phyloP scores from a whole-genome alignment of 192 early-diverging fungal genomes.

The Coemansia sp. region DNA sequence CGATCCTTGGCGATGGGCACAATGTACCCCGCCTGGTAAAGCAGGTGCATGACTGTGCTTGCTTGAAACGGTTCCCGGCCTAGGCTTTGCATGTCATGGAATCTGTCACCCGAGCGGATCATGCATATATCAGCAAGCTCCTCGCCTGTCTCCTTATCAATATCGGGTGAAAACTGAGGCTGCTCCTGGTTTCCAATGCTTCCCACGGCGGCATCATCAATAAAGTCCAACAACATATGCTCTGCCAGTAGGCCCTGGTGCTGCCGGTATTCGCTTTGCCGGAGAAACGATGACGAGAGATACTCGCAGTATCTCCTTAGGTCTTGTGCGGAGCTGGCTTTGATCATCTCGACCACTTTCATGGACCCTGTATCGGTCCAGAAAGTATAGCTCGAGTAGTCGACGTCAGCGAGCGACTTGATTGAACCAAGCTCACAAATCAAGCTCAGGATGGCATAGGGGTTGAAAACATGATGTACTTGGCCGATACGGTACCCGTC shows the following conservation, averaged over 20 bases:
- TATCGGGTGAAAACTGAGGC: not conserved
- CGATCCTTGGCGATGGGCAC: not conserved
- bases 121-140: slow-evolving; percentile 1
- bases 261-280: not conserved
- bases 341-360: not conserved
- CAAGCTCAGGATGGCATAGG: not conserved
- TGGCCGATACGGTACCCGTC: slow-evolving; percentile 8
- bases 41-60: not conserved
- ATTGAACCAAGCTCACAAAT: not conserved
- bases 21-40: slow-evolving; percentile 13
- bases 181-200: not conserved
- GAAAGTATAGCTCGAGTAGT: not conserved
- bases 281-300: not conserved
- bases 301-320: not conserved
- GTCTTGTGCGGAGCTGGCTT: not conserved
- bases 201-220: not conserved
- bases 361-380: not conserved
- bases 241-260: not conserved
- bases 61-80: not conserved
- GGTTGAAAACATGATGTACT: not conserved
- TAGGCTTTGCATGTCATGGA: not conserved
- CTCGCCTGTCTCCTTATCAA: not conserved
- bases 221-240: not conserved
- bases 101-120: no score
- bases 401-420: not conserved